Percentiles rank a stretch among this genome's conserved stretches.
Evolutionary conservation across 2,329 filamentous ascomycete genomes (phyloP).

Genomic region (Lasiodiplodia sp.): DNA sequence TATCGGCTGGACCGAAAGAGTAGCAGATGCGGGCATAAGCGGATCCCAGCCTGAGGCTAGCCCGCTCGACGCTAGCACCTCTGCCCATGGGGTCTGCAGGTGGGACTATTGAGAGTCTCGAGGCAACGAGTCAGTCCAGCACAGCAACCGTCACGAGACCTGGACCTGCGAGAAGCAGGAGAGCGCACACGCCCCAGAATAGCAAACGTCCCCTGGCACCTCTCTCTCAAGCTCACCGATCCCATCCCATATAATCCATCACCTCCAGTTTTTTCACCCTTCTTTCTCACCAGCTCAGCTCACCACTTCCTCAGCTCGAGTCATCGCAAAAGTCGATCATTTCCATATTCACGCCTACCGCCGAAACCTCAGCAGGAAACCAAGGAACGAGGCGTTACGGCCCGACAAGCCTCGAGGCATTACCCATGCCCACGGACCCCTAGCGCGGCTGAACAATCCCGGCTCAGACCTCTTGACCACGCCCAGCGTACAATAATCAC

Average conservation of each 20-base stretch:
- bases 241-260: neutral
- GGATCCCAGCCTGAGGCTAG: neutral
- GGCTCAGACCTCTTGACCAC: neutral
- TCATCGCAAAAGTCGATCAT: constrained; percentile 11
- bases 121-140: neutral
- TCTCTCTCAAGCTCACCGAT: neutral
- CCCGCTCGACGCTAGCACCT: neutral
- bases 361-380: neutral
- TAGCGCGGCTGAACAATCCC: constrained; percentile 4
- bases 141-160: neutral
- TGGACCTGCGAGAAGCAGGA: neutral
- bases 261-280: neutral
- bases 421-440: neutral
- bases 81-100: constrained; percentile 4
- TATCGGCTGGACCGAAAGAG: constrained; percentile 4
- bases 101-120: neutral
- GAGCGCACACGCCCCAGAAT: neutral
- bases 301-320: constrained; percentile 18
- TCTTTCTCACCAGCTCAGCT: constrained; percentile 5
- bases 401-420: constrained; percentile 9
- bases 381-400: constrained; percentile 9
- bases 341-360: neutral
- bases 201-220: neutral
- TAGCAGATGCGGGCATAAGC: constrained; percentile 11
- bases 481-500: neutral